These are phyloP conservation scores for Vaucheria bursata DNA, from an alignment of 352 stramenopile species.

Conservation along the genomic window DNA sequence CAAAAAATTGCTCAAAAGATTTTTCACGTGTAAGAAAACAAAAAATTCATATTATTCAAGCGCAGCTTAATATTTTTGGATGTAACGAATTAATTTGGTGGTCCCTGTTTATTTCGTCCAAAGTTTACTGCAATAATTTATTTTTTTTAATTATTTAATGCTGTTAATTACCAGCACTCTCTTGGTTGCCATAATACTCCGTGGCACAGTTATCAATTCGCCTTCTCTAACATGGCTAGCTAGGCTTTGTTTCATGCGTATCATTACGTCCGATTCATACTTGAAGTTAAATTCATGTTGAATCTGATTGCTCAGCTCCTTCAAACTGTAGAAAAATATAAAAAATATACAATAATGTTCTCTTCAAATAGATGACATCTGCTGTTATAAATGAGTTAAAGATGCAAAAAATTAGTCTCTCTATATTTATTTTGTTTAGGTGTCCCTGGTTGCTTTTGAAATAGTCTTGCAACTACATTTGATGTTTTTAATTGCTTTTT, in stretches of 20 bases:
- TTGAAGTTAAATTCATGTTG: conserved; percentile 49
- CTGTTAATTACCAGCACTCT: conserved; percentile 51
- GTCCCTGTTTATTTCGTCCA: too few species aligned
- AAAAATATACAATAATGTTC: too few species aligned
- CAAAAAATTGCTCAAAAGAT: not conserved
- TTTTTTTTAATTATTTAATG: conserved; percentile 58
- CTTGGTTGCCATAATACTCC: conserved; percentile 56
- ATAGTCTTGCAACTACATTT: too few species aligned
- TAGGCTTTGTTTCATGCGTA: conserved; percentile 33
- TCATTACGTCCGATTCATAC: conserved; percentile 41
- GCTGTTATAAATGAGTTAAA: too few species aligned
- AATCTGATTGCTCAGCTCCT: conserved; percentile 40
- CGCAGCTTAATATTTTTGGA: too few species aligned
- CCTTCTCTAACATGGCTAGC: conserved; percentile 10
- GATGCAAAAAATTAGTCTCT: too few species aligned
- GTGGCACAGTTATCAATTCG: conserved; percentile 20
- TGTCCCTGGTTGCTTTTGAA: too few species aligned
- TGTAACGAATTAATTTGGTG: too few species aligned
- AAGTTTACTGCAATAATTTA: too few species aligned
- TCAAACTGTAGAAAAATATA: conserved; percentile 17
- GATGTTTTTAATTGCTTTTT: too few species aligned
- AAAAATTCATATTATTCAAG: not conserved
- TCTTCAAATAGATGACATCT: too few species aligned
- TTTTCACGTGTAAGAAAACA: not conserved
- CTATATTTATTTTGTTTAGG: too few species aligned